These are phyloP conservation scores for Paecilomyces niveus DNA, from an alignment of 2,329 filamentous ascomycete species.

Conservation along the genomic window DNA sequence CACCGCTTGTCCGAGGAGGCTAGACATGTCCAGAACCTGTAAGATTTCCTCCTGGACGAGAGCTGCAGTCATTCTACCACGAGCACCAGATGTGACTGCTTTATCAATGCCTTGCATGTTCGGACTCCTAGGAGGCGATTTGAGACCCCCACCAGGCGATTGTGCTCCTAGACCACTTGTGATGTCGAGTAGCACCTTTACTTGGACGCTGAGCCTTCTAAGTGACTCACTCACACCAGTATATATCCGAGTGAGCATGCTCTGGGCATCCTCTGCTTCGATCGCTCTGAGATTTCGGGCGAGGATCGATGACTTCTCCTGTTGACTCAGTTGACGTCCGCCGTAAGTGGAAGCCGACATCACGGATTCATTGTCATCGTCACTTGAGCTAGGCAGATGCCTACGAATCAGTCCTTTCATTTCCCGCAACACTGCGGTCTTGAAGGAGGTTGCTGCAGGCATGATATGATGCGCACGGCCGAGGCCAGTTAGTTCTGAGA, in stretches of 20 bases:
- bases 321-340: slow-evolving; percentile 62
- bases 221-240: slow-evolving; percentile 81
- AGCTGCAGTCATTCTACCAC: slow-evolving; percentile 18
- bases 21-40: slow-evolving; percentile 59
- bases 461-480: slow-evolving; percentile 72
- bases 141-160: slow-evolving; percentile 28
- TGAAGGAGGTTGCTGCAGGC: slow-evolving; percentile 73
- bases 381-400: slow-evolving; percentile 83
- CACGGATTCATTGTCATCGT: slow-evolving; percentile 88
- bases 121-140: slow-evolving; percentile 45
- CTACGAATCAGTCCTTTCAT: slow-evolving; percentile 77
- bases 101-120: slow-evolving; percentile 37
- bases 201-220: slow-evolving; percentile 76
- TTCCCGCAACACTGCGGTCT: slow-evolving; percentile 77
- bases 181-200: slow-evolving; percentile 90
- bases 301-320: slow-evolving; percentile 83
- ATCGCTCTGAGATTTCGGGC: slow-evolving; percentile 81
- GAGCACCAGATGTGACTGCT: slow-evolving; percentile 20
- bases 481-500: slow-evolving; percentile 68
- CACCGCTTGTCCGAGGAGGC: slow-evolving; percentile 58
- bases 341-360: slow-evolving; percentile 74
- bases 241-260: slow-evolving; percentile 74
- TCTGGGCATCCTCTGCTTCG: slow-evolving; percentile 76
- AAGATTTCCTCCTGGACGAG: slow-evolving; percentile 51
- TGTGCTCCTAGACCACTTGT: slow-evolving; percentile 55